Evolutionary conservation across 352 stramenopile genomes (phyloP), one percentile per base, ranked within the genome.

Genomic region (Globisporangium nodosum): DNA sequence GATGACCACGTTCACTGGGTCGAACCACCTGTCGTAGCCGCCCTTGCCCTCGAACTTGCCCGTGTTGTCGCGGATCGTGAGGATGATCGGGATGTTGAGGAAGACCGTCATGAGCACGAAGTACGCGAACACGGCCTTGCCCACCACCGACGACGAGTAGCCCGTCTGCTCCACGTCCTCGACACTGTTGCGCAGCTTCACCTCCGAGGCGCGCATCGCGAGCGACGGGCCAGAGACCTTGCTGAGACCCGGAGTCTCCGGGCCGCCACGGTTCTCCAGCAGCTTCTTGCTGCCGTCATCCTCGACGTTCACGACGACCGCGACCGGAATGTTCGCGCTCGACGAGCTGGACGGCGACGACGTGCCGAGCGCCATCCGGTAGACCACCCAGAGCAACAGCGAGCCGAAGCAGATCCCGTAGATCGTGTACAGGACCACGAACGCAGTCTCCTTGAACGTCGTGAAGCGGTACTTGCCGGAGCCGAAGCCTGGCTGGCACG

Each of bases 51-150:
- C 61, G 21, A 81, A 72, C 49, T 82, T 73, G 52, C 73, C 72
- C 58, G 80, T 76, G 61, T 85, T 83, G 61, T 88, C 78, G 24
- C 66, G 65, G 40, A 81, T 85, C 33, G 68, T 64, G 8, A 83
- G 60, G 31, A 88, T 73, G 37, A 87, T 66, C 0, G 74, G 73
- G 55, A 82, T 71, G 62, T 79, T 85, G 20, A 88, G 63, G 43
- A 75, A 64, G 52, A 85, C 60, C 16, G 76, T 79, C 63, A 80
- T 69, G 35, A 85, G 56, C 43, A 77, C 54, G 33, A 85, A 85
- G 69, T 88, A 88, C n/a, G 48, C 64, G 50, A 87, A 78, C 60
- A 87, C 71, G 11, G 69, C 3, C 54, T 71, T 71, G 11, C 74
- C 77, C 5, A 77, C 47, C 6, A 55, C n/a, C 35, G 78, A 90